These are phyloP conservation scores for Simmondsia chinensis DNA, from an alignment of 148 eudicot genomes.

Conservation along the genomic window DNA sequence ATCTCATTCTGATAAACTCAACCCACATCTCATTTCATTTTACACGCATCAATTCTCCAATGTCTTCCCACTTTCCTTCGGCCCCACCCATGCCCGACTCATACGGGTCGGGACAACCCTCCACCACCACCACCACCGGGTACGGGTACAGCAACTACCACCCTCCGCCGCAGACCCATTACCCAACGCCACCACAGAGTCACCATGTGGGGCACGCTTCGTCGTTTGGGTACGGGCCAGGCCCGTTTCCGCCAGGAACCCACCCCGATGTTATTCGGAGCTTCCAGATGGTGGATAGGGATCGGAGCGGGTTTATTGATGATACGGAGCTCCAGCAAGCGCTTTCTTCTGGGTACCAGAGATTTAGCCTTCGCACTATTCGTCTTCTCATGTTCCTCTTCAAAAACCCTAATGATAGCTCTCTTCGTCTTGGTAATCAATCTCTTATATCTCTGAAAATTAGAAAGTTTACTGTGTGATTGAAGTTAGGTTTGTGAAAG, in stretches of 20 bases:
- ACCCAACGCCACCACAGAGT: conserved; percentile 6
- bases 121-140: not conserved
- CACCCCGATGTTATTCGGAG: conserved; percentile 67
- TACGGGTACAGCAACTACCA: not conserved
- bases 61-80: conserved; percentile 30
- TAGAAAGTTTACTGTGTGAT: too few species aligned
- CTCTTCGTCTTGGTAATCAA: conserved; percentile 31
- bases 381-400: conserved; percentile 60
- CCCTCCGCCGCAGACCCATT: too few species aligned
- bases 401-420: conserved; percentile 28
- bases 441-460: not conserved
- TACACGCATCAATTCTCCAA: too few species aligned
- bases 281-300: conserved; percentile 68
- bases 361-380: conserved; percentile 46
- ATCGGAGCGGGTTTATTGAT: conserved; percentile 62
- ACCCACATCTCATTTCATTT: too few species aligned
- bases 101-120: conserved; percentile 4
- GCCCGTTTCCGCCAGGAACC: conserved; percentile 51
- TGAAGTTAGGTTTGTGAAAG: too few species aligned
- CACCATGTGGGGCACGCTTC: conserved; percentile 7
- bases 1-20: too few species aligned
- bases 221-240: conserved; percentile 11
- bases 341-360: conserved; percentile 38
- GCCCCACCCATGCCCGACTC: conserved; percentile 45
- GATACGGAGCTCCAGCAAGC: conserved; percentile 53